phyloP scores from a whole-genome alignment of 306 rosid genomes.

The Lathyrus aphaca region DNA sequence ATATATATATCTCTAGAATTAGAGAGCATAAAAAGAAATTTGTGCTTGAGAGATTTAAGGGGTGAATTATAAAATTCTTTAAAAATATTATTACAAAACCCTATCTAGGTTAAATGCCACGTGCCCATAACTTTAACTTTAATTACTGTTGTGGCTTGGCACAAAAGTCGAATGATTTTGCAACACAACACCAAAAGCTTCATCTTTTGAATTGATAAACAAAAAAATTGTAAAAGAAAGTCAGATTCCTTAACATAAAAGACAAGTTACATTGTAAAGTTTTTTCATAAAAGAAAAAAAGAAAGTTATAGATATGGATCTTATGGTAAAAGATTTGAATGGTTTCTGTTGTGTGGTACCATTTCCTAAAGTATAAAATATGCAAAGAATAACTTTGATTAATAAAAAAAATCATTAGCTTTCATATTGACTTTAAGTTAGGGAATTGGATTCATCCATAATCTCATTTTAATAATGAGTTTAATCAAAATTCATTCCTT shows the following conservation, averaged over 20 bases:
- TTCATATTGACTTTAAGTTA: constrained; percentile 11
- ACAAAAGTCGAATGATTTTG: constrained; percentile 5
- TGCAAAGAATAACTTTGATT: constrained; percentile 38
- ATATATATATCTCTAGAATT: too few relatives aligned
- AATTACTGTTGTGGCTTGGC: not conserved
- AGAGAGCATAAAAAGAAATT: too few relatives aligned
- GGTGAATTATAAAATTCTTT: too few relatives aligned
- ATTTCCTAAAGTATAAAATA: constrained; percentile 19
- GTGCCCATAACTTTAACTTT: not conserved
- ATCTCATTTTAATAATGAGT: not conserved
- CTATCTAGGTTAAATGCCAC: too few relatives aligned
- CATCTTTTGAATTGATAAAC: not conserved
- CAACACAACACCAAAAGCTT: constrained; percentile 11
- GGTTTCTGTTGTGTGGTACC: constrained; percentile 10
- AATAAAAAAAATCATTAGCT: constrained; percentile 1
- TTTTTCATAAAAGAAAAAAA: not conserved
- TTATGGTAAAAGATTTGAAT: constrained; percentile 4
- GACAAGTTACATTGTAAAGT: constrained; percentile 9
- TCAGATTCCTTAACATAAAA: constrained; percentile 29
- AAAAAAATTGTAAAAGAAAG: not conserved
- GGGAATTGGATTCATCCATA: constrained; percentile 25
- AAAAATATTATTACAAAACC: too few relatives aligned
- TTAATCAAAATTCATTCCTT: not conserved
- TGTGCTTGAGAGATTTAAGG: too few relatives aligned
- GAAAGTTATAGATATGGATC: constrained; percentile 17